Base-by-base conservation (phyloP, 768 basidiomycete genomes). In the Trametopsis cervina region DNA sequence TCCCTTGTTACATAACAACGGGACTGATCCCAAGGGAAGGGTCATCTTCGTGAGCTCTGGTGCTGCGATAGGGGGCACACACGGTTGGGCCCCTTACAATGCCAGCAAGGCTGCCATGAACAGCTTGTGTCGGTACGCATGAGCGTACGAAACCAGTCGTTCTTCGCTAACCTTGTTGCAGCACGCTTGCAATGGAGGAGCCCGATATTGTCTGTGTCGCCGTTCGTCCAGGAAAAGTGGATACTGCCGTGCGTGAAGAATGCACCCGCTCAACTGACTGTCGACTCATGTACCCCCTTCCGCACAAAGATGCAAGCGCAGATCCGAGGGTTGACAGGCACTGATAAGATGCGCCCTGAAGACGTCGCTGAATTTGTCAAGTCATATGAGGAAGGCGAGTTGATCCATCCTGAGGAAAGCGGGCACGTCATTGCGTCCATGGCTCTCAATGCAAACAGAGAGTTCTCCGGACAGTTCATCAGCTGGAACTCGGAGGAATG, bases 81-180 rank as follows among this genome's bases (percentile, higher is more conserved):
- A 78, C 4, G 84, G 80, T 2, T 95, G 89, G 89, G 89, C 80
- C 1, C 77, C 86, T 0, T 91, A 90, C 63, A 87, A 78, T 52
- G 84, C 92, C 10, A 72, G 77, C 49, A 94, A 97, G 64, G 91
- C 94, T 1, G 91, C 90, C 1, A 73, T 92, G 80, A 96, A 94
- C 63, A 85, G 84, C 18, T 69, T 96, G 37, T 82, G 80, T 68
- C 77, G 86, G 88, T 84, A 59, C 25, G 18, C 26, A n/a, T 35
- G 10, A 10, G 61, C 54, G 18, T 38, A 43, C 27, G 9, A 24
- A 9, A 24, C 35, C 17, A 4, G 25, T 10, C 40, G 1, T 35
- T 13, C 3, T 4, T n/a, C 12, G 11, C 40, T 4, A 23, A 24
- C 27, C 4, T 40, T 24, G 25, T 5, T 44, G 9, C 29, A 91